Evolutionary conservation across 768 basidiomycete species (phyloP).

Genomic region (Russula brevipes): DNA sequence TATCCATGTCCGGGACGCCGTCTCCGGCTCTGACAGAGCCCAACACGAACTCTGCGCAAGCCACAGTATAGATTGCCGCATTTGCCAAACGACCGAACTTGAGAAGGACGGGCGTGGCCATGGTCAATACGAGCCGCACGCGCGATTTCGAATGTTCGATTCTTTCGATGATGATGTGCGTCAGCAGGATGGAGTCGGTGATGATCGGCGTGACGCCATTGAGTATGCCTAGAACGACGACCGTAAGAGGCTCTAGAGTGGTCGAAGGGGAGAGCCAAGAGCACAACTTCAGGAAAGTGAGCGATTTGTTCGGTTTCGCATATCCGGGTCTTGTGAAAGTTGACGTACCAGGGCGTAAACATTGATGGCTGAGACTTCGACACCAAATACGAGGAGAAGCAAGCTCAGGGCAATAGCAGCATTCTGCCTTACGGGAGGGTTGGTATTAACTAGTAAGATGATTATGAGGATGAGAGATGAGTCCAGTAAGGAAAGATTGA

Average conservation of each 20-base stretch:
- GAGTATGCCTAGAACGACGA: constrained; percentile 16
- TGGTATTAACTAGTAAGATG: constrained; percentile 10
- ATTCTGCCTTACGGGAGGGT: constrained; percentile 7
- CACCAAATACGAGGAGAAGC: constrained; percentile 11
- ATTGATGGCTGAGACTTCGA: constrained; percentile 17
- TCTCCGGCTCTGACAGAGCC: constrained; percentile 8
- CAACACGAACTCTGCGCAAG: constrained; percentile 20
- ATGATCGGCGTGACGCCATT: constrained; percentile 12
- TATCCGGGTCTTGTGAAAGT: neutral
- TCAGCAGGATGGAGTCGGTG: constrained; percentile 14
- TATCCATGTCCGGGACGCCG: constrained; percentile 14
- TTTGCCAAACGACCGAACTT: constrained; percentile 18
- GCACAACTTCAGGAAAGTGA: constrained; percentile 11
- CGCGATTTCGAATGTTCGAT: constrained; percentile 12
- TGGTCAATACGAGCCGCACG: constrained; percentile 6
- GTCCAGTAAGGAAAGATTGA: constrained; percentile 21
- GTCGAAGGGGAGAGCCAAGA: constrained; percentile 16
- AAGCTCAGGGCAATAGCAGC: neutral
- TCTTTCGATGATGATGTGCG: constrained; percentile 14
- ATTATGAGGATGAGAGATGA: constrained; percentile 15
- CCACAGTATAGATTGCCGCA: constrained; percentile 12
- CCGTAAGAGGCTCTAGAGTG: constrained; percentile 16
- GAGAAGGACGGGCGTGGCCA: constrained; percentile 16
- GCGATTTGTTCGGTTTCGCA: too few species aligned
- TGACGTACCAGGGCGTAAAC: constrained; percentile 17